Conservation (phyloP, 768 basidiomycete species). For the Russula lepida region DNA sequence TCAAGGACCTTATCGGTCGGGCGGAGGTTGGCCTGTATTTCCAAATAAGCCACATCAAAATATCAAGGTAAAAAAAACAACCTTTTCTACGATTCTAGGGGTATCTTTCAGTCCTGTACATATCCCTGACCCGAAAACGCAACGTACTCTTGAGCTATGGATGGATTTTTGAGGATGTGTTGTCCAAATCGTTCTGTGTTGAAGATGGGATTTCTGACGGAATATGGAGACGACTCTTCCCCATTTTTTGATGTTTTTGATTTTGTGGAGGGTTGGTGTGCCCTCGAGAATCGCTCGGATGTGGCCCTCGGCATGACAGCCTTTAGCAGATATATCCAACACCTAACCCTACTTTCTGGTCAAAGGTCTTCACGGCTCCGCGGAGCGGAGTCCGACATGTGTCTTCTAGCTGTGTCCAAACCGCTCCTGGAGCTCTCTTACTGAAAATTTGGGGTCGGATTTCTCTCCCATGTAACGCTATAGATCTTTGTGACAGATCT, state of each 20-base stretch:
- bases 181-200: slow-evolving; percentile 95
- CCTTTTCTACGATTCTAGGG: slow-evolving; percentile 55
- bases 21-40: slow-evolving; percentile 69
- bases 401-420: too few relatives aligned
- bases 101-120: slow-evolving; percentile 16
- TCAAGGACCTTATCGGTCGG: slow-evolving; percentile 95
- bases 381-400: too few relatives aligned
- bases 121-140: neutral
- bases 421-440: too few relatives aligned
- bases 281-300: slow-evolving; percentile 31
- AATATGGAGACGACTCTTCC: slow-evolving; percentile 32
- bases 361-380: too few relatives aligned
- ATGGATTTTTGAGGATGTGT: slow-evolving; percentile 93
- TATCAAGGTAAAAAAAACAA: slow-evolving; percentile 16
- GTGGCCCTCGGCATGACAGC: slow-evolving; percentile 11
- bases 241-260: slow-evolving; percentile 39
- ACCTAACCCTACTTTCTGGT: slow-evolving; percentile 17
- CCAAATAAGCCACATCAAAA: neutral
- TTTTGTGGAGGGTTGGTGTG: slow-evolving; percentile 57
- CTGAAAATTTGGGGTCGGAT: too few relatives aligned
- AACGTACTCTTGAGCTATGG: slow-evolving; percentile 78
- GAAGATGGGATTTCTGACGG: slow-evolving; percentile 77
- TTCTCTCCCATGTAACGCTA: too few relatives aligned
- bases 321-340: neutral
- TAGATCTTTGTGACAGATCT: too few relatives aligned